Percentiles rank a stretch among this genome's conserved stretches.
phyloP scores from a whole-genome alignment of 345 rosid species.

The Iberis pinnata region DNA sequence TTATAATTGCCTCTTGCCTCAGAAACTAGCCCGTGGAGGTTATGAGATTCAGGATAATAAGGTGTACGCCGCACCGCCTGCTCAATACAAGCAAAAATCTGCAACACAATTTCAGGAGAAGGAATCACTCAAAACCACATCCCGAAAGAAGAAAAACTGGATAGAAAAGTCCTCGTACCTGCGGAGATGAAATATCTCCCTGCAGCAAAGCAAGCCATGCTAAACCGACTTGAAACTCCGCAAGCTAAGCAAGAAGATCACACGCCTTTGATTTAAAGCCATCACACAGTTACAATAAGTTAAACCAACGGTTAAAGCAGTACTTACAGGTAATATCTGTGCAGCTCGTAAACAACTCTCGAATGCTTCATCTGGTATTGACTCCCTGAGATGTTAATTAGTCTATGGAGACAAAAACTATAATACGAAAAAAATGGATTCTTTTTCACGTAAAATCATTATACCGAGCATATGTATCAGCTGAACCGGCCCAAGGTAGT shows the following conservation, averaged over 20 bases:
- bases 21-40: slow-evolving; percentile 70
- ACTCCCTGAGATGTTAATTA: slow-evolving; percentile 45
- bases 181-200: slow-evolving; percentile 67
- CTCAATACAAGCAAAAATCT: slow-evolving; percentile 82
- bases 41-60: slow-evolving; percentile 73
- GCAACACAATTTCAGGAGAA: slow-evolving; percentile 24
- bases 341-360: slow-evolving; percentile 91
- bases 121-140: background rate
- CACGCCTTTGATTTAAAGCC: slow-evolving; percentile 18
- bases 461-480: slow-evolving; percentile 62
- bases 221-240: slow-evolving; percentile 90
- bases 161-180: slow-evolving; percentile 36
- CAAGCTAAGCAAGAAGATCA: slow-evolving; percentile 51
- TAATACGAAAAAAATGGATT: background rate
- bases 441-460: slow-evolving; percentile 15
- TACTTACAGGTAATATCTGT: slow-evolving; percentile 73
- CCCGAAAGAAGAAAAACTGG: background rate
- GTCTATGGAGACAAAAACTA: background rate
- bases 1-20: slow-evolving; percentile 68
- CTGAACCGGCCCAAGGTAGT: slow-evolving; percentile 97
- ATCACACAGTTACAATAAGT: slow-evolving; percentile 7
- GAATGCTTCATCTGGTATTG: slow-evolving; percentile 62
- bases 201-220: slow-evolving; percentile 68
- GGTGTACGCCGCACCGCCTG: slow-evolving; percentile 90
- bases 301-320: slow-evolving; percentile 6